Percentiles rank a stretch among this genome's conserved stretches.
These are phyloP conservation scores for Calycina marina DNA, from an alignment of 2,329 filamentous ascomycete species.

Conservation along the genomic window DNA sequence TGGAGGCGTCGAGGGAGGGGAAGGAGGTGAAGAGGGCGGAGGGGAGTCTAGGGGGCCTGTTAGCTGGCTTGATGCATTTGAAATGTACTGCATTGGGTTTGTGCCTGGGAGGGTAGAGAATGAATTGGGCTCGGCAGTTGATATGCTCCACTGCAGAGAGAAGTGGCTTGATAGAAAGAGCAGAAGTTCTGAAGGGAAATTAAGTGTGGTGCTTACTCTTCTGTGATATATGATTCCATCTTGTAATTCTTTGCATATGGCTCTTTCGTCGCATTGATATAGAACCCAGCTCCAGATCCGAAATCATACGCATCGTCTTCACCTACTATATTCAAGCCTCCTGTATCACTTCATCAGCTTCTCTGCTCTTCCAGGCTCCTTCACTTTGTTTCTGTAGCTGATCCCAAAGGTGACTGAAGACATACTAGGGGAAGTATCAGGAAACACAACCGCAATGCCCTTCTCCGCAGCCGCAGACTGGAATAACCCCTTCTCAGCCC, in stretches of 20 bases:
- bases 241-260: conserved; percentile 71
- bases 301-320: conserved; percentile 90
- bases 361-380: conserved; percentile 1
- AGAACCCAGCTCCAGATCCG: conserved; percentile 84
- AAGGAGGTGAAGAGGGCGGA: conserved; percentile 58
- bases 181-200: no score
- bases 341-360: conserved; percentile 27
- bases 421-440: conserved; percentile 81
- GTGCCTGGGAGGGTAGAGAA: no score
- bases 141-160: no score
- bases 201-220: no score
- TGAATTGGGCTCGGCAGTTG: no score
- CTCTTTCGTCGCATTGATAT: conserved; percentile 67
- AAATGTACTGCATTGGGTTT: no score
- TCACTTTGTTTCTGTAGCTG: not conserved
- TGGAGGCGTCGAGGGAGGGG: conserved; percentile 50
- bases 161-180: no score
- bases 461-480: conserved; percentile 65
- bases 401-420: conserved; percentile 7
- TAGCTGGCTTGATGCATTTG: no score
- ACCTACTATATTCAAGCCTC: conserved; percentile 63
- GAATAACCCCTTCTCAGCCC: conserved; percentile 76
- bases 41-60: conserved; percentile 81
- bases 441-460: conserved; percentile 86
- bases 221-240: conserved; percentile 92